Conservation (phyloP, 2,329 filamentous ascomycete species). For the Aspergillus pseudotamarii region DNA sequence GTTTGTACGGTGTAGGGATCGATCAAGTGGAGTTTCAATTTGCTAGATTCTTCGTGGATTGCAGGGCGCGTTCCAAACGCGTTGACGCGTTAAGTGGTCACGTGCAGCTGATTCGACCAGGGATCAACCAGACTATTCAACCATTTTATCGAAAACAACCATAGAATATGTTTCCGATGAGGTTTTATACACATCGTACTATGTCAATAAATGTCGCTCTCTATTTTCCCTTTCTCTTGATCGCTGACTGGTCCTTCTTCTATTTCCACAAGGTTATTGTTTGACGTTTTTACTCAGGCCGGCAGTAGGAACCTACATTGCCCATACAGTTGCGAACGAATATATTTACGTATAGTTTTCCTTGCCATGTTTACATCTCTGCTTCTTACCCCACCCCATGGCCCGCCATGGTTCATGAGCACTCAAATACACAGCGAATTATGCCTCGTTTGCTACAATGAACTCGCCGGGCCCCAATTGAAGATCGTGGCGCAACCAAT, state of each 20-base stretch:
- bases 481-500: background rate
- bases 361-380: background rate
- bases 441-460: background rate
- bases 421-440: background rate
- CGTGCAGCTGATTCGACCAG: background rate
- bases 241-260: background rate
- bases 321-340: background rate
- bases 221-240: background rate
- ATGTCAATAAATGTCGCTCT: background rate
- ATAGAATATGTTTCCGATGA: background rate
- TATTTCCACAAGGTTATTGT: no score
- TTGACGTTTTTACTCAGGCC: background rate
- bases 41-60: constrained; percentile 17
- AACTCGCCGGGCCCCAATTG: background rate
- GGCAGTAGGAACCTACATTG: background rate
- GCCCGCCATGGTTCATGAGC: background rate
- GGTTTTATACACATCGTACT: background rate
- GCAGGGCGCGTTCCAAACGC: constrained; percentile 21
- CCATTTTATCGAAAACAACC: no score
- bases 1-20: background rate
- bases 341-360: background rate
- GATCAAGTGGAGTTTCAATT: constrained; percentile 17
- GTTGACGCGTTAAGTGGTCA: constrained; percentile 37
- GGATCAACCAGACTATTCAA: no score
- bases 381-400: background rate